Conservation (phyloP, 2,329 filamentous ascomycete species). For the Ascosphaera apis region DNA sequence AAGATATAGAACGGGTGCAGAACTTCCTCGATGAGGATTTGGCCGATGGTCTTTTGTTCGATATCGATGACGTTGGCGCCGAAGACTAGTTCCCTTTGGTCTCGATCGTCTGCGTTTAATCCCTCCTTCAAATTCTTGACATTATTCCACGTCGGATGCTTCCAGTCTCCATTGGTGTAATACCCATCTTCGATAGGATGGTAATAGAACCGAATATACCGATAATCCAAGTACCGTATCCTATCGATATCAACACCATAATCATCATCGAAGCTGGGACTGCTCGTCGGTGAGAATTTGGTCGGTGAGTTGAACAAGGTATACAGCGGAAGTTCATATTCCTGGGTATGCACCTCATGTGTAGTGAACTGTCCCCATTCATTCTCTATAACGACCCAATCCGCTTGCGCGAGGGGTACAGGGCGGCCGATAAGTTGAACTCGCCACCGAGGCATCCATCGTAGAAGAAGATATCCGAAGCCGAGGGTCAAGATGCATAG, state of each 20-base stretch:
- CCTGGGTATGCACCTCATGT: conserved; percentile 39
- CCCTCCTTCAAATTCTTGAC: conserved; percentile 52
- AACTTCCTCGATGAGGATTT: conserved; percentile 94
- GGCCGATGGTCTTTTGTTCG: conserved; percentile 80
- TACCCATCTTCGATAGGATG: conserved; percentile 81
- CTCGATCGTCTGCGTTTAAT: conserved; percentile 72
- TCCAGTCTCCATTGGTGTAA: conserved; percentile 69
- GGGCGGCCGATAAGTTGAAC: conserved; percentile 50
- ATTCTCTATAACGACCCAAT: conserved; percentile 92
- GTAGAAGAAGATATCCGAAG: conserved; percentile 58
- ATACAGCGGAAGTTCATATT: conserved; percentile 39
- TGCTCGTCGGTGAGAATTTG: conserved; percentile 31
- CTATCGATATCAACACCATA: conserved; percentile 52
- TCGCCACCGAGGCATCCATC: conserved; percentile 79
- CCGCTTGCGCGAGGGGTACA: conserved; percentile 46
- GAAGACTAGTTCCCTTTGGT: conserved; percentile 65
- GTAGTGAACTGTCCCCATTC: conserved; percentile 85
- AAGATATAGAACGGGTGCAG: conserved; percentile 99
- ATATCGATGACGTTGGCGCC: conserved; percentile 94
- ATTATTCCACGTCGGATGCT: conserved; percentile 72
- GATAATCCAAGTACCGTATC: conserved; percentile 65
- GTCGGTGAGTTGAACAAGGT: conserved; percentile 30
- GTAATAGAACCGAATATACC: conserved; percentile 82
- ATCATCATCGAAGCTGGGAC: conserved; percentile 46
- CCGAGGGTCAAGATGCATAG: conserved; percentile 54